Evolutionary conservation across 108 stramenopile species (phyloP).

Genomic region (Cyclotella kingstonii): DNA sequence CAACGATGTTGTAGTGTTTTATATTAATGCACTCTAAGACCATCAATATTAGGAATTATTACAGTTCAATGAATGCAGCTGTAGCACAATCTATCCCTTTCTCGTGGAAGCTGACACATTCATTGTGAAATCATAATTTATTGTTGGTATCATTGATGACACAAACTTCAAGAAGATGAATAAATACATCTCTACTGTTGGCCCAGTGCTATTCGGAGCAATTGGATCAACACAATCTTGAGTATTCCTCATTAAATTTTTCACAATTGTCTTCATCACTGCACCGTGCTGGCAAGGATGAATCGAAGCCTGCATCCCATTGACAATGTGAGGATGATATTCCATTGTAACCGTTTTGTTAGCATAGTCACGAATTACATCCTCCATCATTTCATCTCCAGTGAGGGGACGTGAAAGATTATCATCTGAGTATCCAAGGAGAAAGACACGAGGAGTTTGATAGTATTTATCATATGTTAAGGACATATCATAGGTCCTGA

Average conservation of each 20-base stretch:
- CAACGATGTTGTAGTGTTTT: too few species aligned
- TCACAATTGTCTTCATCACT: conserved; percentile 97
- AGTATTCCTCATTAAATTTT: conserved; percentile 69
- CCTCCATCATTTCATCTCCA: conserved; percentile 93
- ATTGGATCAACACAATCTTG: conserved; percentile 33
- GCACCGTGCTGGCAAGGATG: conserved; percentile 99
- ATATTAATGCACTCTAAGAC: too few species aligned
- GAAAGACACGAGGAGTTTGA: conserved; percentile 97
- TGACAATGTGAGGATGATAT: conserved; percentile 91
- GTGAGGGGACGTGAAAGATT: conserved; percentile 75
- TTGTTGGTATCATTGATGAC: conserved; percentile 95
- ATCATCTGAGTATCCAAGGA: conserved; percentile 88
- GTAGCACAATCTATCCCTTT: conserved; percentile 34
- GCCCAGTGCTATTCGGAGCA: conserved; percentile 19
- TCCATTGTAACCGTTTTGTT: conserved; percentile 98
- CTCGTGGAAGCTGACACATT: conserved; percentile 85
- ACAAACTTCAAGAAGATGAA: conserved; percentile 99
- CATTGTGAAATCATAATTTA: conserved; percentile 99
- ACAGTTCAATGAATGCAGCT: too few species aligned
- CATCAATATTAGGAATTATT: too few species aligned
- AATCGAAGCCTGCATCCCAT: conserved; percentile 87
- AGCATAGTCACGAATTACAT: conserved; percentile 98
- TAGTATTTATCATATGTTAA: conserved; percentile 99
- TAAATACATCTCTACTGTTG: conserved; percentile 92
- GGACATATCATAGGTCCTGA: conserved; percentile 93